Percentiles rank a stretch among this genome's conserved stretches.
These are phyloP conservation scores for Bocquillonia castaneifolia DNA, from an alignment of 441 rosid species.

Conservation along the genomic window DNA sequence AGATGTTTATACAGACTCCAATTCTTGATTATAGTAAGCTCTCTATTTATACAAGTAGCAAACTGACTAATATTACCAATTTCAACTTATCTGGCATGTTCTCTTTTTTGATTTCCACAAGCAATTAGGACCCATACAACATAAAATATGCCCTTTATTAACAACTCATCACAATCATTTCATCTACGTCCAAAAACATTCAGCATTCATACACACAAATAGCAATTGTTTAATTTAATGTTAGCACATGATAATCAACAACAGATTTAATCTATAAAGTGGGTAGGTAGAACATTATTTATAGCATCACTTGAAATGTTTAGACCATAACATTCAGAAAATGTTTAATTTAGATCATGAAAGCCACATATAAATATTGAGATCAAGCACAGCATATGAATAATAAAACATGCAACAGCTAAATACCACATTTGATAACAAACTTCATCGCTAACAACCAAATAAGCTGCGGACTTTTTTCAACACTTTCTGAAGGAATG, in stretches of 20 bases:
- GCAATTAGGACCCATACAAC: neutral
- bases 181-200: neutral
- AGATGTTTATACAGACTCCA: too few species aligned
- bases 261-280: too few species aligned
- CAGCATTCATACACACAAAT: neutral
- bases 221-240: too few species aligned
- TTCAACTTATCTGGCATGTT: too few species aligned
- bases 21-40: too few species aligned
- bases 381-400: neutral
- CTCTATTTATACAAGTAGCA: conserved; percentile 2
- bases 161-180: neutral
- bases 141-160: neutral
- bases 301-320: neutral
- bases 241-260: too few species aligned
- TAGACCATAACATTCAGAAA: neutral
- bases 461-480: neutral
- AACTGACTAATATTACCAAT: too few species aligned
- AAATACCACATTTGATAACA: too few species aligned
- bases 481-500: neutral
- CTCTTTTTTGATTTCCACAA: too few species aligned
- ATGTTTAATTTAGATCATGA: neutral
- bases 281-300: too few species aligned
- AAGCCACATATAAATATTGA: neutral
- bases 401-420: neutral
- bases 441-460: neutral